Percentiles rank a stretch among this genome's conserved stretches.
phyloP scores from a whole-genome alignment of 2,329 filamentous ascomycete genomes.

The Aureobasidium zeae region DNA sequence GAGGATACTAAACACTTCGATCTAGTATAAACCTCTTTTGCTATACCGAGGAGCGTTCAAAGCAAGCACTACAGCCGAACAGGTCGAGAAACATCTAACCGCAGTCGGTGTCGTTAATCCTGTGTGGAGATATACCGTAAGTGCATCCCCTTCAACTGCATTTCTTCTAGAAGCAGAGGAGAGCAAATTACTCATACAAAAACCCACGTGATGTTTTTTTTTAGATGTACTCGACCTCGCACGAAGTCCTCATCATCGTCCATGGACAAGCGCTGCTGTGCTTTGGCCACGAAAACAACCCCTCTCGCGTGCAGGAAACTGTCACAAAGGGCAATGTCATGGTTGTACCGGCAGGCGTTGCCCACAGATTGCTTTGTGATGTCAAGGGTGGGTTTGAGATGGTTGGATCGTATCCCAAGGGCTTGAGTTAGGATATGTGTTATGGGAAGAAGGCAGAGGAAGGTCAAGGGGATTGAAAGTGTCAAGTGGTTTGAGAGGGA shows the following conservation, averaged over 20 bases:
- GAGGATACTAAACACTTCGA: constrained; percentile 57
- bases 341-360: constrained; percentile 56
- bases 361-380: constrained; percentile 54
- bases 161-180: not conserved
- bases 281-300: constrained; percentile 57
- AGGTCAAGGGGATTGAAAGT: constrained; percentile 39
- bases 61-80: constrained; percentile 33
- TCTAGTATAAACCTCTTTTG: constrained; percentile 53
- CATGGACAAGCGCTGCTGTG: constrained; percentile 51
- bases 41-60: constrained; percentile 56
- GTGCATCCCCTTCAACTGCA: not conserved
- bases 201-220: too few species aligned
- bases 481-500: constrained; percentile 52
- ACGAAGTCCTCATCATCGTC: constrained; percentile 56
- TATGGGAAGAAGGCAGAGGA: constrained; percentile 52
- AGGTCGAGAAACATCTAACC: constrained; percentile 49
- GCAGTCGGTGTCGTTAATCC: constrained; percentile 47
- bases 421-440: constrained; percentile 60
- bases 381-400: constrained; percentile 50
- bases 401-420: constrained; percentile 56
- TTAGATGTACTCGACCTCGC: constrained; percentile 55
- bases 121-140: constrained; percentile 53
- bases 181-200: too few species aligned
- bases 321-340: constrained; percentile 54
- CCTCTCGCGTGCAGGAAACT: constrained; percentile 44